Evolutionary conservation across 2,329 filamentous ascomycete genomes (phyloP), one percentile per base, ranked within the genome.

Genomic region (Cyphellophora europaea): DNA sequence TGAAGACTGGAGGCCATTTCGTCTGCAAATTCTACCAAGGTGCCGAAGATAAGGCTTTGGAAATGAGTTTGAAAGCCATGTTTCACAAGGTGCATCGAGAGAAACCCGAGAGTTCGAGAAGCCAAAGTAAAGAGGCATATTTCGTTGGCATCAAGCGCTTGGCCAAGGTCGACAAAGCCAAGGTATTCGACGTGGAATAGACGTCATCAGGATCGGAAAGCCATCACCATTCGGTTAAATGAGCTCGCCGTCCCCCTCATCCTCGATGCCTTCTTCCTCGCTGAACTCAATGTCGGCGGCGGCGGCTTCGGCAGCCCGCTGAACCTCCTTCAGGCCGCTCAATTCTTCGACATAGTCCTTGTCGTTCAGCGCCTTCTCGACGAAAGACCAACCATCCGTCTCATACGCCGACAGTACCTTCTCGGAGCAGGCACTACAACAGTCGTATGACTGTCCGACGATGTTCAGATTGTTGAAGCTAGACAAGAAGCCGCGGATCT

Each of bases 11-110:
- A 13, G 91, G 93, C 2, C 82, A 93, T 56, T 94, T 98, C 50
- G 73, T 98, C 29, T 95, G 89, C 72, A 98, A 98, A 59, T 98
- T 93, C 60, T 98, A 96, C 58, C 85, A 93, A 57, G 91, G 91
- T 3, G 58, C 70, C 4, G 88, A 95, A 57, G 89, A 96, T 53
- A 88, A 83, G 59, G 66, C 65, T 2, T 61, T 98, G 8, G 86
- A 95, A 62, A 67, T 62, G 42, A 74, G 75, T 48, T 66, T 98
- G 27, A 84, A 74, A 55, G 74, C 70, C 32, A 63, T 94, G 49
- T 98, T 98, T 54, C 62, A 66, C 12, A 83, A 75, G 48, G 91
- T 98, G 2, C 69, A 82, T 50, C 72, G 88, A 40, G 82, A 93
- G 57, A 98, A 98, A 59, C 91, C 93, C 1, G 82, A 93, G 37